phyloP scores from a whole-genome alignment of 805 yeast species.

The Kregervanrija fluxuum region DNA sequence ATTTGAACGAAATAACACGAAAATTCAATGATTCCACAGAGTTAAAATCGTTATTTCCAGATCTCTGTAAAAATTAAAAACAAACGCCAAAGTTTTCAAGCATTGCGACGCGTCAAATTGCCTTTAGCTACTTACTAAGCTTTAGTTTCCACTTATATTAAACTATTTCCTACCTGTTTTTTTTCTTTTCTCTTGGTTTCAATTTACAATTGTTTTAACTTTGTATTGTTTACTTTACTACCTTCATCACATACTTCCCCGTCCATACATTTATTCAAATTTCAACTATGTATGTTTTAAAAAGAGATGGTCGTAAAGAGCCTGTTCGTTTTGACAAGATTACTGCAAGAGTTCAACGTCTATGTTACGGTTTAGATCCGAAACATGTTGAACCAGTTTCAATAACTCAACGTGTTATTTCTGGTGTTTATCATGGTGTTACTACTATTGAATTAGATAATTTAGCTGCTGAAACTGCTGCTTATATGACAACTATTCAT shows the following conservation, averaged over 20 bases:
- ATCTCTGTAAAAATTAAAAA: no score
- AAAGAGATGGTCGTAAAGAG: slow-evolving; percentile 92
- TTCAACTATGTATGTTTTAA: slow-evolving; percentile 64
- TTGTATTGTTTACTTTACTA: not conserved
- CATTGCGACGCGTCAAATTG: no score
- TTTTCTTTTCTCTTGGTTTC: not conserved
- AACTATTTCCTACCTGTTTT: not conserved
- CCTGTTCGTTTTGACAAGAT: slow-evolving; percentile 94
- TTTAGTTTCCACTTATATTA: no score
- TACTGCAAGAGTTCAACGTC: slow-evolving; percentile 89
- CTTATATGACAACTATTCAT: slow-evolving; percentile 93
- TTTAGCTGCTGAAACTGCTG: slow-evolving; percentile 91
- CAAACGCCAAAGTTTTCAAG: no score
- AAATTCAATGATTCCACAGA: no score
- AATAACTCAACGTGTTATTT: slow-evolving; percentile 89
- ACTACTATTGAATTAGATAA: slow-evolving; percentile 83
- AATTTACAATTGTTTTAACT: slow-evolving; percentile 1
- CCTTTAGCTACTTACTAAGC: no score
- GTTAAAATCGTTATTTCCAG: no score
- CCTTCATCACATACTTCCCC: slow-evolving; percentile 1
- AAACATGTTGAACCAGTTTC: slow-evolving; percentile 91
- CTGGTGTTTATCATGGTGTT: slow-evolving; percentile 97
- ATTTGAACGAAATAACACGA: no score
- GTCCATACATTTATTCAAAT: not conserved
- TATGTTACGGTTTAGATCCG: slow-evolving; percentile 90